Percentiles rank a stretch among this genome's conserved stretches.
These are phyloP conservation scores for Elongisporangium prolatum DNA, from an alignment of 352 stramenopile genomes.

Conservation along the genomic window DNA sequence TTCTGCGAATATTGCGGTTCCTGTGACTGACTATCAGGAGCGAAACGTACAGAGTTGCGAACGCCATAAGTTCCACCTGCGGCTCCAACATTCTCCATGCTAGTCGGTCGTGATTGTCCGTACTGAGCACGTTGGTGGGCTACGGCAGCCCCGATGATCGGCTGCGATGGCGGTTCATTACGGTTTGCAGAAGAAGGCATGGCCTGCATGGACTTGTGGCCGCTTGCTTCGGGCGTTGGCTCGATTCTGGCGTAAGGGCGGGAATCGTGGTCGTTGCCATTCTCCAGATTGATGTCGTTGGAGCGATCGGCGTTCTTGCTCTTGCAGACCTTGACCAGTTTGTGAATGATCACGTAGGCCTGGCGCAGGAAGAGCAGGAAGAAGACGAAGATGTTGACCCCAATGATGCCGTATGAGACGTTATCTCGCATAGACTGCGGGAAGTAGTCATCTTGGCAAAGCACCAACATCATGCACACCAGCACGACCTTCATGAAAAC, in stretches of 20 bases:
- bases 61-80: background rate
- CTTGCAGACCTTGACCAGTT: conserved; percentile 47
- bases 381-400: conserved; percentile 82
- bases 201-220: conserved; percentile 24
- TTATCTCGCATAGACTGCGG: conserved; percentile 77
- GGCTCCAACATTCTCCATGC: background rate
- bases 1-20: background rate
- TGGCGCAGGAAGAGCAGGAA: conserved; percentile 75
- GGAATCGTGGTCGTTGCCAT: conserved; percentile 22
- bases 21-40: background rate
- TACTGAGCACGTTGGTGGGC: background rate
- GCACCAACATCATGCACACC: conserved; percentile 74
- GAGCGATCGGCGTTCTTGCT: conserved; percentile 26
- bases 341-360: conserved; percentile 72
- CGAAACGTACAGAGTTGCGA: background rate
- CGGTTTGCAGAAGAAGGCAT: conserved; percentile 1
- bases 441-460: conserved; percentile 77
- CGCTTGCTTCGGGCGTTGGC: conserved; percentile 6
- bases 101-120: background rate
- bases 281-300: conserved; percentile 52
- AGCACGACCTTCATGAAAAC: conserved; percentile 83
- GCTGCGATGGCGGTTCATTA: background rate
- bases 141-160: background rate
- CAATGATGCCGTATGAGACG: conserved; percentile 82
- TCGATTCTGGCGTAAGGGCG: conserved; percentile 17